Base-by-base conservation (phyloP, 139 green algal genomes). In the Spirogloea muscicola region DNA sequence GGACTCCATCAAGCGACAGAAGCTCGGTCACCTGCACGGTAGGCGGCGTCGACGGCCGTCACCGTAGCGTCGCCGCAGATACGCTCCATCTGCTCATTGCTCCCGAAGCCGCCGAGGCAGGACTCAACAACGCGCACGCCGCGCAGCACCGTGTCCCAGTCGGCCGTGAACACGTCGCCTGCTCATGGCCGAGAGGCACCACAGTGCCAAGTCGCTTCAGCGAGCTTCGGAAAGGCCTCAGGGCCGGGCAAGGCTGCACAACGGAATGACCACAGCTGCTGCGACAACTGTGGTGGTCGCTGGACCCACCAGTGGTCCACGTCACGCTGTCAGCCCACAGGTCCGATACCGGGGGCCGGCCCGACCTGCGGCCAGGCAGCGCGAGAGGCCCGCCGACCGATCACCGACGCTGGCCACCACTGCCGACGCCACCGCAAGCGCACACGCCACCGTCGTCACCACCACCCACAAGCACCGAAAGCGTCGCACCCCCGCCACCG, bases 31-130 rank as follows among this genome's bases (percentile, higher is more conserved):
- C 68, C 71, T 65, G 16, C 71, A 27, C 75, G 60, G 3, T 29
- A 29, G 63, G 27, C 68, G 40, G 62, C 73, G 0, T 74, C 51
- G 2, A 82, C 67, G 2, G 79, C 78, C 18, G 21, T 41, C 7
- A 84, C 44, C 36, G 48, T 84, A 36, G 78, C 78, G 33, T 82
- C 66, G 27, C 78, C 78, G 65, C 49, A 62, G 6, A 85, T 72
- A 49, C 52, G 39, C 66, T 80, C 60, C 78, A 84, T 84, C 38
- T 60, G n/a, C 38, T 85, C 77, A 46, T 84, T 68, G n/a, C 25
- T 66, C 18, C 77, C 78, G 63, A 84, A 85, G 3, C 46, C 76
- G 1, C 78, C 78, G 38, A 84, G 62, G 78, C 73, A 81, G 42
- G 64, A 77, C 34, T 77, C 44, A 10, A 81, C 73, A 5, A 49